Evolutionary conservation across 176 grass and related monocot genomes (phyloP), one percentile per base, ranked within the genome.

Genomic region (Oryza glaberrima): DNA sequence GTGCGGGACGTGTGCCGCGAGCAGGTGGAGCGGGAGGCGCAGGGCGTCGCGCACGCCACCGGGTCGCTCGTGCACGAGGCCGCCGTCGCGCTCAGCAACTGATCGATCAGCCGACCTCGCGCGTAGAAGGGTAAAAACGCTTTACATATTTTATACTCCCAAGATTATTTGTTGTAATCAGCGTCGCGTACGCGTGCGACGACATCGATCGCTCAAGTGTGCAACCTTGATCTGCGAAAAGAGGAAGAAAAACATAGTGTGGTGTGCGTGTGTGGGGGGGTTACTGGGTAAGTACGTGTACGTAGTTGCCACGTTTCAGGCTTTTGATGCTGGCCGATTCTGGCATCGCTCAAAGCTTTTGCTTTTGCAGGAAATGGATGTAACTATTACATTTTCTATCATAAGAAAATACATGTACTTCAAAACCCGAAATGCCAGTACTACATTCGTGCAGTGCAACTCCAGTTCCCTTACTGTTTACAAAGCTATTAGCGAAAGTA

Each of bases 61-160:
- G 65, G 76, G 23, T 65, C 80, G 35, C 64, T 89, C 70, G 72
- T 86, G 17, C 83, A 94, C 13, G 89, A 94, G 61, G 88, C 88
- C 9, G 86, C 81, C 14, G 85, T 87, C 34, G 87, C 91, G 0
- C 88, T 93, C 52, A 77, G 47, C 63, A 90, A 88, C 76, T 89
- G 67, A 73, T 64, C 26, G 67, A 73, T 64, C 26, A 56, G 56
- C 6, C 35, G 15, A 56, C 17, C 52, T 19, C 41, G 41, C 34
- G 54, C 20, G 22, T 41, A 60, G 17, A 26, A 63, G 58, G 58
- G 58, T 63, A 61, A n/a, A 23, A 63, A 63, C 9, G n/a, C 17
- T 10, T 22, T 4, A 63, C 20, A 23, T 63, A 63, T 23, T 11
- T 23, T 11, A 63, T 63, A 23, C n/a, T 61, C 56, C 52, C 9